phyloP scores from a whole-genome alignment of 1,284 basidiomycete species.

The Tylopilus sp. region DNA sequence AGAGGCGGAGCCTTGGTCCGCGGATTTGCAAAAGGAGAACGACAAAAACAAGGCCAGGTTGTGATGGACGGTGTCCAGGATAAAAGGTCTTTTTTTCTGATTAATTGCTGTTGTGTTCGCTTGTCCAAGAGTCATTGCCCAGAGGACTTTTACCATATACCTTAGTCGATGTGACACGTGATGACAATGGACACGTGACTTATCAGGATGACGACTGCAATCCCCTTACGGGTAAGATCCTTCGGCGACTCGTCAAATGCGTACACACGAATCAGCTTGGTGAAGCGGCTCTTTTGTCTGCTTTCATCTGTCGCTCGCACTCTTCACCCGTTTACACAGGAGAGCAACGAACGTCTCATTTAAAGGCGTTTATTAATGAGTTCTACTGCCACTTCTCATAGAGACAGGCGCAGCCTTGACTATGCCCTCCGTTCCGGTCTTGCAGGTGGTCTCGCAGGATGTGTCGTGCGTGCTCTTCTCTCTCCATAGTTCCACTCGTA shows the following conservation, averaged over 20 bases:
- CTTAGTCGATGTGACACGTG: no score
- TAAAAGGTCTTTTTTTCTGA: no score
- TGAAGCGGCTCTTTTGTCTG: neutral
- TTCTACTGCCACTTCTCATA: conserved; percentile 36
- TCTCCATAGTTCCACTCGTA: conserved; percentile 5
- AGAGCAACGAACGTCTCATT: conserved; percentile 5
- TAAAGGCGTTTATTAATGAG: conserved; percentile 26
- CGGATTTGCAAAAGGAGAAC: conserved; percentile 12
- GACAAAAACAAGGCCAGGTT: neutral
- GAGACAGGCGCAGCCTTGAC: conserved; percentile 68
- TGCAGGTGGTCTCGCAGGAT: conserved; percentile 91
- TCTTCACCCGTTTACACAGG: conserved; percentile 12
- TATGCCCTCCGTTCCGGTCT: conserved; percentile 80
- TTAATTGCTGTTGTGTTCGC: no score
- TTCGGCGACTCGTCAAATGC: conserved; percentile 4
- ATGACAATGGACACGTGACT: neutral
- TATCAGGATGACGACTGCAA: neutral
- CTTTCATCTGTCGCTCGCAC: neutral
- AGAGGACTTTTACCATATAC: no score
- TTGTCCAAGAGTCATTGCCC: no score
- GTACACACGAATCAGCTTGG: neutral
- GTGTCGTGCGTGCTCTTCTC: conserved; percentile 65
- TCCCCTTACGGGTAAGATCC: conserved; percentile 5
- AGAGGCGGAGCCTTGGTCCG: conserved; percentile 12
- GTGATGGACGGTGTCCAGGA: neutral